These are phyloP conservation scores for Vachellia pachyceras DNA, from an alignment of 306 rosid genomes.

Conservation along the genomic window DNA sequence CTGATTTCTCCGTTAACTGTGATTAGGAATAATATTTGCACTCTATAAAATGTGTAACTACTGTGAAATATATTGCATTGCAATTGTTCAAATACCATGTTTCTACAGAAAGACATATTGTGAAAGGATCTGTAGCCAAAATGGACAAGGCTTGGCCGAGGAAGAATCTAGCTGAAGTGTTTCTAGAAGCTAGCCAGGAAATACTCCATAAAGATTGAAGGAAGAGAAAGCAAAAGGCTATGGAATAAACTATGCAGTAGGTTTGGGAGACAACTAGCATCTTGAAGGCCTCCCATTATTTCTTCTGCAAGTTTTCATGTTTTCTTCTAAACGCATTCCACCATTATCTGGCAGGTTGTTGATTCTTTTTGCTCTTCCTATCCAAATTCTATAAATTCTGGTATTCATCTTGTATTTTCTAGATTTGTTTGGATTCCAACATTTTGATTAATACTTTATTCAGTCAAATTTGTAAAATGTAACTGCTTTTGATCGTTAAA, in stretches of 20 bases:
- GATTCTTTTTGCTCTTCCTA: background rate
- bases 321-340: background rate
- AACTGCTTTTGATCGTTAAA: constrained; percentile 7
- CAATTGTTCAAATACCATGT: too few species aligned
- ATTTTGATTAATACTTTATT: background rate
- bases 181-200: background rate
- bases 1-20: too few species aligned
- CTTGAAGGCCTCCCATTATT: background rate
- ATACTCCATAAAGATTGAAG: background rate
- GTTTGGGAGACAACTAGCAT: background rate
- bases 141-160: constrained; percentile 1
- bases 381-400: background rate
- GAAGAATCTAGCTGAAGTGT: background rate
- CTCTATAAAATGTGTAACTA: too few species aligned
- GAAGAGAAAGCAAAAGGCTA: background rate
- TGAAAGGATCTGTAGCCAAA: background rate
- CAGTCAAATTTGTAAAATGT: too few species aligned
- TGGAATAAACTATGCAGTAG: background rate
- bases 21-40: too few species aligned
- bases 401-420: background rate
- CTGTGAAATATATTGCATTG: too few species aligned
- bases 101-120: background rate
- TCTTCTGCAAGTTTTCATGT: background rate
- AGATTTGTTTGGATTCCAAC: background rate
- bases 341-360: background rate